phyloP scores from a whole-genome alignment of 2,329 filamentous ascomycete species.

The Penicillium oxalicum region DNA sequence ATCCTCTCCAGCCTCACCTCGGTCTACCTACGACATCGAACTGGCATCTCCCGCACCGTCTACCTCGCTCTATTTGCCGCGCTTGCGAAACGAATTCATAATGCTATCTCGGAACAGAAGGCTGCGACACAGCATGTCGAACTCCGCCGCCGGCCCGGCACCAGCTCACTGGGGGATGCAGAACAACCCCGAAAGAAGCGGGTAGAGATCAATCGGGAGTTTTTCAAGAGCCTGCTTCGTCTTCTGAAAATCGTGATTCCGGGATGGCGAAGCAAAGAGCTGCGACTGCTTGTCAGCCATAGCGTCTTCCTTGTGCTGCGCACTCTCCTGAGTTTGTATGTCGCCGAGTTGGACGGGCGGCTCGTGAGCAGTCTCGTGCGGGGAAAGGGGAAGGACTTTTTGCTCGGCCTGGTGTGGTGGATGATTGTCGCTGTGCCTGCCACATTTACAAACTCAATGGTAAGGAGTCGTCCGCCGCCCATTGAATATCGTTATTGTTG shows the following conservation, averaged over 20 bases:
- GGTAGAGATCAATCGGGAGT: constrained; percentile 87
- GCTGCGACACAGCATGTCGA: constrained; percentile 68
- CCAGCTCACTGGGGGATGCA: constrained; percentile 32
- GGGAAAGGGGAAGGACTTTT: constrained; percentile 83
- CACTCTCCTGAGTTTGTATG: constrained; percentile 89
- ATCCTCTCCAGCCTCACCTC: constrained; percentile 61
- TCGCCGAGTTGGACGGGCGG: constrained; percentile 89
- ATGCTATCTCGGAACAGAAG: constrained; percentile 90
- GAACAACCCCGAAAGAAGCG: constrained; percentile 55
- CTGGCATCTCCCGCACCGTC: constrained; percentile 72
- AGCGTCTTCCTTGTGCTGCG: constrained; percentile 86
- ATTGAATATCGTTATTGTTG: too few species aligned
- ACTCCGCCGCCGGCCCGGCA: constrained; percentile 49
- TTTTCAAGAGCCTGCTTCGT: constrained; percentile 68
- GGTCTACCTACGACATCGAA: constrained; percentile 73
- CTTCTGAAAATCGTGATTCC: constrained; percentile 84
- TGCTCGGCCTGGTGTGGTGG: constrained; percentile 91
- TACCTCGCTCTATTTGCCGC: constrained; percentile 77
- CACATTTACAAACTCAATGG: constrained; percentile 98
- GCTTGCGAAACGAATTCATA: constrained; percentile 78
- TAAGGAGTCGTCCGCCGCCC: constrained; percentile 38
- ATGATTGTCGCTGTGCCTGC: constrained; percentile 95
- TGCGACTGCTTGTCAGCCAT: constrained; percentile 79
- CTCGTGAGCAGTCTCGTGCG: constrained; percentile 89
- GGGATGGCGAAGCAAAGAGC: constrained; percentile 81